phyloP scores from a whole-genome alignment of 768 basidiomycete genomes.

The Peribolospora kevripleyi region DNA sequence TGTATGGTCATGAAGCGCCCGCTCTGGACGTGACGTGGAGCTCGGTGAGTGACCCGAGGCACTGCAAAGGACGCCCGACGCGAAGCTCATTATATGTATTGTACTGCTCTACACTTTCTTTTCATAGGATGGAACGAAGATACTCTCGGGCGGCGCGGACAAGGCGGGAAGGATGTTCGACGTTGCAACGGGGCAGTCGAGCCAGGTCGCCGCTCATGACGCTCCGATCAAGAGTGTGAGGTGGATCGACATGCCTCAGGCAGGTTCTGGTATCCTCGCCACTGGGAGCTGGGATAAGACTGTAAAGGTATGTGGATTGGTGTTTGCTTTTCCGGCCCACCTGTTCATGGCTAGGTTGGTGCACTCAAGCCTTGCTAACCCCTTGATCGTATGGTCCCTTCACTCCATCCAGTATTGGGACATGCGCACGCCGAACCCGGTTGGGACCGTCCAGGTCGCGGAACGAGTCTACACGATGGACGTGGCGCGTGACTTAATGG shows the following conservation, averaged over 20 bases:
- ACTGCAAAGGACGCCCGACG: not conserved
- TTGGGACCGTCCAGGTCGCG: conserved; percentile 56
- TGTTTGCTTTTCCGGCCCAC: not conserved
- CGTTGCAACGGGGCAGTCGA: conserved; percentile 49
- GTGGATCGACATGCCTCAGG: conserved; percentile 38
- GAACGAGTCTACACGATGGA: conserved; percentile 65
- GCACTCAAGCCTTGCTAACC: not conserved
- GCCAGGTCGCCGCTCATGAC: conserved; percentile 75
- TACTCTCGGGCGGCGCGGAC: conserved; percentile 81
- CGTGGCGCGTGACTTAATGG: not conserved
- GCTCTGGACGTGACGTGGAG: conserved; percentile 77
- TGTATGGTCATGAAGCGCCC: conserved; percentile 74
- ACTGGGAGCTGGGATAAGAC: conserved; percentile 99
- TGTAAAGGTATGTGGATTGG: conserved; percentile 40
- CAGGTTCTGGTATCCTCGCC: conserved; percentile 37
- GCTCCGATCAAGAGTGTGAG: conserved; percentile 60
- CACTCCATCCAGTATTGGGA: conserved; percentile 59
- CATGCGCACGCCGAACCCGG: conserved; percentile 44
- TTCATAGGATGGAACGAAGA: conserved; percentile 58
- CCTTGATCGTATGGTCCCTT: not conserved
- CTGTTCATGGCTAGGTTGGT: not conserved
- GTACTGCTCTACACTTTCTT: conserved; percentile 2
- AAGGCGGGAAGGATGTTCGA: conserved; percentile 90
- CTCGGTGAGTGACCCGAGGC: conserved; percentile 33
- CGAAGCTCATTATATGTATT: not conserved